Percentiles rank a stretch among this genome's conserved stretches.
Evolutionary conservation across 352 stramenopile species (phyloP).

Genomic region (Globisporangium viniferum): DNA sequence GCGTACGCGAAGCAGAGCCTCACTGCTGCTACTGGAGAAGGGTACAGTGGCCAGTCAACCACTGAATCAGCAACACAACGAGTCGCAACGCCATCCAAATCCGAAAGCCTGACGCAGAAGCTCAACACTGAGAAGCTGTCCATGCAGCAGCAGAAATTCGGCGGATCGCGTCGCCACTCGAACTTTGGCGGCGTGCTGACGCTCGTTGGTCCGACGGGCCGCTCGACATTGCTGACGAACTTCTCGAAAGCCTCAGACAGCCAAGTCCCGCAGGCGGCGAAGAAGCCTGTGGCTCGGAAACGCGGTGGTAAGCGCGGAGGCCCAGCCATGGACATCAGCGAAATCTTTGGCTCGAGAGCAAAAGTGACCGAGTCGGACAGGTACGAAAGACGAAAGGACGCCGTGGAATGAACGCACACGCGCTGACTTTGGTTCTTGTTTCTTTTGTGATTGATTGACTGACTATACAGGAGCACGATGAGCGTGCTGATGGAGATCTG

Average conservation of each 20-base stretch:
- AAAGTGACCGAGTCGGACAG: constrained; percentile 58
- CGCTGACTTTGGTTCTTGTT: constrained; percentile 2
- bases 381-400: constrained; percentile 22
- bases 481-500: constrained; percentile 67
- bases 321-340: constrained; percentile 61
- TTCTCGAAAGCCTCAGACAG: constrained; percentile 71
- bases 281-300: constrained; percentile 49
- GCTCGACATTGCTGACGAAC: constrained; percentile 66
- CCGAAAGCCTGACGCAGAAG: constrained; percentile 38
- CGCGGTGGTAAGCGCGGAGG: constrained; percentile 40
- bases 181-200: constrained; percentile 87
- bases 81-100: neutral
- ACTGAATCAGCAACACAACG: neutral
- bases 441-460: constrained; percentile 1
- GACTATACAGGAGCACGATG: constrained; percentile 44
- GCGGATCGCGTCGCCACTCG: constrained; percentile 60
- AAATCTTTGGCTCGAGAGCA: constrained; percentile 72
- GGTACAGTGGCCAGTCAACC: neutral
- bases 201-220: constrained; percentile 67
- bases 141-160: constrained; percentile 19
- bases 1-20: constrained; percentile 44
- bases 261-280: constrained; percentile 63
- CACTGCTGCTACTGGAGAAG: neutral
- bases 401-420: neutral
- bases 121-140: constrained; percentile 60